Evolutionary conservation across 495 filamentous ascomycete genomes (phyloP), one percentile per base, ranked within the genome.

Genomic region (Xylaria acuta): DNA sequence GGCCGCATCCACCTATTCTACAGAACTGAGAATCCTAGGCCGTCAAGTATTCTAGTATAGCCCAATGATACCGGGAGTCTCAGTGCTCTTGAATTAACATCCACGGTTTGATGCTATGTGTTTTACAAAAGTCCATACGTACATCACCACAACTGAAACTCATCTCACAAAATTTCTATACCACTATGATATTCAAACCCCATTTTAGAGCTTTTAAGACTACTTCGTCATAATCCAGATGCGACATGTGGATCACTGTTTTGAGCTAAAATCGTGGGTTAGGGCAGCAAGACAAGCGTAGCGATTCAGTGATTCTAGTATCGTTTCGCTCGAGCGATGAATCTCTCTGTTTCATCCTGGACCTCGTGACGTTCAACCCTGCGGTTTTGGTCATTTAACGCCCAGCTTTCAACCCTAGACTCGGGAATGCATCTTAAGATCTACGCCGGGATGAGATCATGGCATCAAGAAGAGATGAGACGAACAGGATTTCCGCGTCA

Each of bases 381-480:
- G 59, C 9, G 34, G 34, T 41, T 27, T 43, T 58, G 30, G 51
- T 22, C 18, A 60, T 69, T 25, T 32, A 30, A 49, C 36, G 65
- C 65, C 65, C 45, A 7, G 36, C 43, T 40, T 1, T 11, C 27
- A 0, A 38, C 45, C 64, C 30, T 56, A 30, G 36, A 49, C 6
- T 59, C 38, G 54, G 40, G 12, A 16, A 69, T 60, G 67, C 54
- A 36, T 20, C 53, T 60, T 16, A 38, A 36, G 54, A 60, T 69
- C 67, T 45, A 59, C 67, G 40, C 67, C 20, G 27, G 53, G 53
- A 47, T 69, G 43, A 30, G 56, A 69, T 47, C 36, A 56, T 56
- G 1, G 18, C 36, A 56, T 67, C 49, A 67, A 32, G 27, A 30
- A 40, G 18, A 43, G 36, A 67, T 54, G 47, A 67, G 65, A 41